Evolutionary conservation across 2,329 filamentous ascomycete species (phyloP), one percentile per base, ranked within the genome.

Genomic region (Fusarium newnesense): DNA sequence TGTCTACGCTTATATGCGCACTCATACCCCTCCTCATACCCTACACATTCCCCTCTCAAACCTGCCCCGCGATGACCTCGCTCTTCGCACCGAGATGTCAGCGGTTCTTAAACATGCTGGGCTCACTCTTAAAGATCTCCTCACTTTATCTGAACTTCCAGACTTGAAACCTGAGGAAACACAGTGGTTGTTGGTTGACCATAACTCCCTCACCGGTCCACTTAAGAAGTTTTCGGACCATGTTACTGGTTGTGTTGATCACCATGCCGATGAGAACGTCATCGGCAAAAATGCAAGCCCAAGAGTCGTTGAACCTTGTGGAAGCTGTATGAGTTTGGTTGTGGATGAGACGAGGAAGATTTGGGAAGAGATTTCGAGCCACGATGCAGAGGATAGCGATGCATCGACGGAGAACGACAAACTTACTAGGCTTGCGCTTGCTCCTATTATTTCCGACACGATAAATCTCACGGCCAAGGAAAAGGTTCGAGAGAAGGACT

Each of bases 111-210:
- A 83, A 37, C 84, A 88, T 67, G 91, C 91, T 2, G 88, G 87
- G 39, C 85, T 94, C 7, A 80, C 84, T 4, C 81, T 87, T 5
- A 83, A 84, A 10, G 90, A 95, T 70, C 84, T 96, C 0, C 86
- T 95, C 63, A 95, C 87, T 15, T 80, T 89, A 19, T 85, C 84
- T 8, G 85, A 87, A n/a, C 83, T 89, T 0, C 84, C 85, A 4
- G 81, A 78, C 44, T 79, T 92, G 16, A 76, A 80, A 1, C 85
- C 89, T 0, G 84, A 87, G 32, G 87, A 89, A 52, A 92, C 92
- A 3, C 85, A 84, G 56, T 95, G 92, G 92, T 82, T 94, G 24
- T 84, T 96, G 2, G 93, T 96, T 8, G 94, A 96, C 82, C 94
- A 96, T 84, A 96, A 96, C 79, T 87, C 85, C 2, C 84, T 94